Conservation (phyloP, 2,329 filamentous ascomycete genomes). For the Colletotrichum sojae region DNA sequence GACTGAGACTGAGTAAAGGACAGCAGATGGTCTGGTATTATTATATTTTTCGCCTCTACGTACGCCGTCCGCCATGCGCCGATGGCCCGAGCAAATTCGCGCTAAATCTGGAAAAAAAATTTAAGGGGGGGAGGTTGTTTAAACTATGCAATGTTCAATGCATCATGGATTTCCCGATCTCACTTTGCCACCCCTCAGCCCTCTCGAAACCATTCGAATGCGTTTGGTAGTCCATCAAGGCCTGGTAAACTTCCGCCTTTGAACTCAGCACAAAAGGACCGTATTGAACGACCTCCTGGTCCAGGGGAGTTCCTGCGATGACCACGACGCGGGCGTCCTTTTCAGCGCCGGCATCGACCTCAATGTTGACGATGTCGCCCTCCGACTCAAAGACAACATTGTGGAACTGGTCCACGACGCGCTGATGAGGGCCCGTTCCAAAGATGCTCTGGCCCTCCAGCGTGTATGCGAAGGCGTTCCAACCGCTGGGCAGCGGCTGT, state of each 20-base stretch:
- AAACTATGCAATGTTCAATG: constrained; percentile 45
- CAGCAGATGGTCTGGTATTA: no score
- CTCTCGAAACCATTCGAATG: constrained; percentile 85
- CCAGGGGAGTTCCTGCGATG: constrained; percentile 83
- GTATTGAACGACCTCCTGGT: constrained; percentile 87
- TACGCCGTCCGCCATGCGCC: no score
- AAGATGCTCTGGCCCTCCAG: constrained; percentile 81
- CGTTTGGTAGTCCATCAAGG: constrained; percentile 81
- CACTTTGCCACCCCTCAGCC: constrained; percentile 83
- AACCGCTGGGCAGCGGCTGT: constrained; percentile 82
- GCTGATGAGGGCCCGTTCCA: constrained; percentile 66
- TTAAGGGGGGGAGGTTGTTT: no score
- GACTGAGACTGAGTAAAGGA: no score
- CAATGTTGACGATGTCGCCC: constrained; percentile 82
- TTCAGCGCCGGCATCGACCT: constrained; percentile 76
- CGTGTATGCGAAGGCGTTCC: constrained; percentile 92
- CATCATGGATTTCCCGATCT: constrained; percentile 86
- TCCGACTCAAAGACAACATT: constrained; percentile 89
- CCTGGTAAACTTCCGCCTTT: constrained; percentile 81
- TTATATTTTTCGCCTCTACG: no score
- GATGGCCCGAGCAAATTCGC: not conserved
- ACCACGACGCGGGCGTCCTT: constrained; percentile 75
- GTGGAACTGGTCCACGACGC: constrained; percentile 78
- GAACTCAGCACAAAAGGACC: constrained; percentile 86
- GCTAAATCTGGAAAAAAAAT: no score